phyloP scores from a whole-genome alignment of 140 eudicot species.

The Stevia rebaudiana region DNA sequence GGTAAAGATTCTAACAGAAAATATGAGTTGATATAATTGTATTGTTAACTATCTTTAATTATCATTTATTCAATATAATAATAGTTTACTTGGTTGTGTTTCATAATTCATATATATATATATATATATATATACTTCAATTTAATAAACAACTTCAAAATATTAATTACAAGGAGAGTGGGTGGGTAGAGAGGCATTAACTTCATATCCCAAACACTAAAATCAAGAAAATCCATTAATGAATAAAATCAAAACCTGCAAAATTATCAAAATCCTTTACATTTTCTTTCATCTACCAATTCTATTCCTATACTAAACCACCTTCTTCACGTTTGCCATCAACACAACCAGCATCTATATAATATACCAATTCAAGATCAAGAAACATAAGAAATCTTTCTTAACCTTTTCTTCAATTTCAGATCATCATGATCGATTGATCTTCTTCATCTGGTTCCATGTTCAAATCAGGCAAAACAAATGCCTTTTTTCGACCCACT shows the following conservation, averaged over 20 bases:
- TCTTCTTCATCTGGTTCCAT: constrained; percentile 18
- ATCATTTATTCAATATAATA: too few species aligned
- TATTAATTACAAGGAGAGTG: not conserved
- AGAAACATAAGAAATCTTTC: constrained; percentile 24
- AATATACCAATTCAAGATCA: constrained; percentile 23
- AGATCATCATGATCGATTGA: not conserved
- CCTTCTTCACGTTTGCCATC: not conserved
- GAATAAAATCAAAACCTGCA: constrained; percentile 1
- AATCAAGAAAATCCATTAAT: not conserved
- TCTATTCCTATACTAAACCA: not conserved
- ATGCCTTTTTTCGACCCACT: too few species aligned
- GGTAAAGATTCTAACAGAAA: too few species aligned
- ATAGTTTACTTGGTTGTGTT: too few species aligned
- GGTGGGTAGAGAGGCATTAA: not conserved
- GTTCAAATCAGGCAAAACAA: constrained; percentile 30
- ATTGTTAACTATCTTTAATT: too few species aligned
- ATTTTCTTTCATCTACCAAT: constrained; percentile 1
- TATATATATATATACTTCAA: too few species aligned
- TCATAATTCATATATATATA: too few species aligned
- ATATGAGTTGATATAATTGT: too few species aligned
- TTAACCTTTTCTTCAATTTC: not conserved
- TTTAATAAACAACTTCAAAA: too few species aligned
- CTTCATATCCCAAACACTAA: not conserved
- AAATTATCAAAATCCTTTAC: constrained; percentile 15
- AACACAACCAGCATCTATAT: not conserved